These are phyloP conservation scores for Boletus huronensis DNA, from an alignment of 768 basidiomycete genomes.

Conservation along the genomic window DNA sequence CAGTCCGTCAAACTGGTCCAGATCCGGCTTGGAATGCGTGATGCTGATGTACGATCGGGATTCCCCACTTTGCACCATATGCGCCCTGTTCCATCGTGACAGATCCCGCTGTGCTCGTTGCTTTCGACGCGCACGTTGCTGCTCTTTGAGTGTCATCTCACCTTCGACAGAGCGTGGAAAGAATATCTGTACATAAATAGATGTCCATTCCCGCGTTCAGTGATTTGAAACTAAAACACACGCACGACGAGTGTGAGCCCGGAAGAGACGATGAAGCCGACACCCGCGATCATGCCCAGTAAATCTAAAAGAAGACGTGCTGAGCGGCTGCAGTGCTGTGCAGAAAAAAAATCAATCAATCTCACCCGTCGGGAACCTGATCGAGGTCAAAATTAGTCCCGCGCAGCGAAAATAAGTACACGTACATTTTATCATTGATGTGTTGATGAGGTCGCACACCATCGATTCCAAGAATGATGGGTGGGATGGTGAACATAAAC, in stretches of 20 bases:
- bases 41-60: slow-evolving; percentile 14
- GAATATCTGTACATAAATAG: slow-evolving; percentile 57
- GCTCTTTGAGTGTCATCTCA: slow-evolving; percentile 56
- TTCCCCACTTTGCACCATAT: neutral
- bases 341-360: neutral
- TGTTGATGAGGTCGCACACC: slow-evolving; percentile 60
- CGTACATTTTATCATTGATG: slow-evolving; percentile 60
- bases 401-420: neutral
- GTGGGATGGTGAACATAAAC: slow-evolving; percentile 63
- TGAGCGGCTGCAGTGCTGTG: neutral
- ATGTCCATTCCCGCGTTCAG: neutral
- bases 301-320: slow-evolving; percentile 41
- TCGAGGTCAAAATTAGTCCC: neutral
- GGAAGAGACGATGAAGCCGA: slow-evolving; percentile 67
- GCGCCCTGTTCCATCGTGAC: neutral
- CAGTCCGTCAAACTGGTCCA: neutral
- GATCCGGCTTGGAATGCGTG: slow-evolving; percentile 1
- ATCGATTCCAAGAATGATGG: slow-evolving; percentile 65
- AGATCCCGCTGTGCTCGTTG: slow-evolving; percentile 17
- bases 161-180: slow-evolving; percentile 75
- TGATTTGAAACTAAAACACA: neutral
- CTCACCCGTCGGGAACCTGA: slow-evolving; percentile 29
- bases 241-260: slow-evolving; percentile 68
- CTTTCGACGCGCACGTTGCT: slow-evolving; percentile 27
- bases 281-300: slow-evolving; percentile 50